Conservation (phyloP, 73 alveolate genomes). For the Paramecium primaurelia region DNA sequence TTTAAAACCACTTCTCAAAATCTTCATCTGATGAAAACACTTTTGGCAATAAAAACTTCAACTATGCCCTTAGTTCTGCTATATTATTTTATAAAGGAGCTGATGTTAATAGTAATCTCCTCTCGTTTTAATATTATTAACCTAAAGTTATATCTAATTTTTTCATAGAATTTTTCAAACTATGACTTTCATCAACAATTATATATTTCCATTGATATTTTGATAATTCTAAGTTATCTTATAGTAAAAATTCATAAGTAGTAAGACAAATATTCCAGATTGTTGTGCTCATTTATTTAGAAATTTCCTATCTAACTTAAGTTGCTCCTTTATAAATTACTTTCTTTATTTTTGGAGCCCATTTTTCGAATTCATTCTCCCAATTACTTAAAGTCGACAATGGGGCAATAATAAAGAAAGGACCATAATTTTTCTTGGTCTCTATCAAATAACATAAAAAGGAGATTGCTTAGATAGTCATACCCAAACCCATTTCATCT, state of each 20-base stretch:
- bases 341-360: conserved; percentile 97
- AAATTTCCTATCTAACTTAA: conserved; percentile 76
- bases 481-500: conserved; percentile 99
- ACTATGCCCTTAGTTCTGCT: conserved; percentile 97
- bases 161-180: conserved; percentile 95
- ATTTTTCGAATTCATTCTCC: conserved; percentile 93
- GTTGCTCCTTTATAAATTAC: conserved; percentile 92
- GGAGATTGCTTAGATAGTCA: conserved; percentile 95
- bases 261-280: conserved; percentile 94
- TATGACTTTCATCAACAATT: conserved; percentile 99
- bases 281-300: conserved; percentile 56
- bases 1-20: conserved; percentile 97
- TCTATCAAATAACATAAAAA: conserved; percentile 92
- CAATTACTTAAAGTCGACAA: conserved; percentile 95
- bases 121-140: conserved; percentile 85
- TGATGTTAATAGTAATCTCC: conserved; percentile 95
- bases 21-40: conserved; percentile 97
- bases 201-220: conserved; percentile 87
- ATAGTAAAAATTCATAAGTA: conserved; percentile 94
- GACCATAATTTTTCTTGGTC: conserved; percentile 90
- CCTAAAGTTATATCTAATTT: conserved; percentile 95
- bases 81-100: conserved; percentile 97
- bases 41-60: conserved; percentile 94
- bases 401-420: conserved; percentile 97
- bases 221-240: conserved; percentile 84